Base-by-base conservation (phyloP, 306 rosid genomes). In the Quercus rubra region DNA sequence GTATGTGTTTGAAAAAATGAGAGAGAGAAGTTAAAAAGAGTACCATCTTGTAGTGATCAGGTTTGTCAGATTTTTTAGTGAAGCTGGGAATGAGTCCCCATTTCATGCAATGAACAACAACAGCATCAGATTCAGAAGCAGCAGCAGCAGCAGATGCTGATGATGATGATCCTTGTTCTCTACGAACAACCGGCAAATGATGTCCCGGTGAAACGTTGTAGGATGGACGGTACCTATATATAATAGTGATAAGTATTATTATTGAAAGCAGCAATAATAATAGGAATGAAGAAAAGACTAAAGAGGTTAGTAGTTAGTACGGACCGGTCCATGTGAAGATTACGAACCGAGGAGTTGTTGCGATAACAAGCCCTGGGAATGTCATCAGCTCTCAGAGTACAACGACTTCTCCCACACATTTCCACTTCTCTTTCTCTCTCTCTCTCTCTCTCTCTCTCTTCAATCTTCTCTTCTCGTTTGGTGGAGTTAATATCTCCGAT, bases 81-180 rank as follows among this genome's bases (percentile, higher is more conserved):
- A 95, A 95, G 86, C 97, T 91, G 55, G 98, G 98, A 87, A 92
- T 78, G 56, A 91, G 86, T 25, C 99, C 97, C 99, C 99, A 91
- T 87, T 82, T 92, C 99, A 94, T 94, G 79, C 92, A 88, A 33
- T 91, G 90, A 55, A 94, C 82, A 71, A 88, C 91, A 51, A 81
- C 76, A 5, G 78, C 94, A 23, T 85, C 92, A 56, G 86, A 74
- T 6, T 72, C 90, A 27, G 86, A 89, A 51, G 77, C 71, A 5
- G 78, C 93, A 23, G 83, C 92, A 74, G 86, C 76, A 8, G 69
- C 46, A 2, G 46, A 1, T 38, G 43, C 0, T 38, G 38, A 31
- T 31, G 43, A 7, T 38, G 46, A 38, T n/a, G 87, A 79, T n/a
- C 79, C 91, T 33, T 89, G 97, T 33, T 85, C 99, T 79, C 97